Evolutionary conservation across 441 rosid genomes (phyloP).

Genomic region (Syzygium syzygioides): DNA sequence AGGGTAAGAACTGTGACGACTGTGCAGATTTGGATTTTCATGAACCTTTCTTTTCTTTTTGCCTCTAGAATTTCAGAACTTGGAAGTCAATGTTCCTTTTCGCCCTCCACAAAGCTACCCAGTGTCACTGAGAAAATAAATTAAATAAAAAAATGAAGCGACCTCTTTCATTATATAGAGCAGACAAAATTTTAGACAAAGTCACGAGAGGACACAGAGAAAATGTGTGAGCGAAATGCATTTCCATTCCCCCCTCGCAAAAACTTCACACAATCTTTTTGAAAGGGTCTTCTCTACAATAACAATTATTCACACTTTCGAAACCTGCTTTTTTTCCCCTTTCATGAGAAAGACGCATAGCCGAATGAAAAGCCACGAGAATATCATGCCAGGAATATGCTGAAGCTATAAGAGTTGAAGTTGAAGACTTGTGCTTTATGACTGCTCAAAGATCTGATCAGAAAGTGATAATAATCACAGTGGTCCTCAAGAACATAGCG

Average conservation of each 20-base stretch:
- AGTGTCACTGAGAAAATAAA: background rate
- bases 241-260: background rate
- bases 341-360: background rate
- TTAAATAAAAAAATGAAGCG: background rate
- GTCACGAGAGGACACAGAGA: background rate
- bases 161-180: background rate
- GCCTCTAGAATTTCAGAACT: background rate
- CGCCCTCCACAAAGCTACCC: background rate
- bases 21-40: background rate
- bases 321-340: background rate
- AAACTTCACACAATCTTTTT: background rate
- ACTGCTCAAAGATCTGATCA: conserved; percentile 5
- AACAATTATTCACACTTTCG: background rate
- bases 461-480: conserved; percentile 7
- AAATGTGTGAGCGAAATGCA: background rate
- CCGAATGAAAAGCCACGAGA: background rate
- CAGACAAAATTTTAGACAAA: background rate
- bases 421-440: conserved; percentile 19
- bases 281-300: background rate
- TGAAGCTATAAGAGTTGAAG: conserved; percentile 27
- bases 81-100: background rate
- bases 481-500: conserved; percentile 31
- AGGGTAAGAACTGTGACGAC: background rate
- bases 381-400: conserved; percentile 1
- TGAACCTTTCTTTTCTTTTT: background rate